A percentile compares a stretch with the other conserved stretches of the same genome.
Evolutionary conservation across 176 grass and related monocot species (phyloP).

Genomic region (Stipa capillata): DNA sequence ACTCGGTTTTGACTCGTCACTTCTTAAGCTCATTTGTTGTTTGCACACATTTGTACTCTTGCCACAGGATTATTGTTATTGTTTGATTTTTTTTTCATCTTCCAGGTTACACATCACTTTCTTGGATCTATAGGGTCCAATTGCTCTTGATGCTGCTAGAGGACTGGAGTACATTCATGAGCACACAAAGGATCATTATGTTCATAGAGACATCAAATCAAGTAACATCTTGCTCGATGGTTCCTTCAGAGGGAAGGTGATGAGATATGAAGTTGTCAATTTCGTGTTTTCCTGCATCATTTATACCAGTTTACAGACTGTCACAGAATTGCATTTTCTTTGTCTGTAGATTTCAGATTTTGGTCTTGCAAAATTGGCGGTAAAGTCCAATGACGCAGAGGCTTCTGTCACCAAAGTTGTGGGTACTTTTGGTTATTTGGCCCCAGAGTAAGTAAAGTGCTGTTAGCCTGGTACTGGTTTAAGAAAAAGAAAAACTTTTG

Average conservation of each 20-base stretch:
- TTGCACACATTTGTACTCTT: background rate
- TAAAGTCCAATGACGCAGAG: constrained; percentile 82
- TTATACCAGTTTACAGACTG: background rate
- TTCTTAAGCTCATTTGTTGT: background rate
- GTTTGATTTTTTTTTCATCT: constrained; percentile 1
- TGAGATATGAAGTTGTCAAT: background rate
- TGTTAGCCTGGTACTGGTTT: background rate
- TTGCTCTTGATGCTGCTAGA: constrained; percentile 82
- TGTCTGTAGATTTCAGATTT: constrained; percentile 82
- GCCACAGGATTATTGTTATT: background rate
- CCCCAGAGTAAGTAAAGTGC: constrained; percentile 72
- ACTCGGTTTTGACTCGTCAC: background rate
- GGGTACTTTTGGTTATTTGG: constrained; percentile 95
- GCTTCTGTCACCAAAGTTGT: constrained; percentile 96
- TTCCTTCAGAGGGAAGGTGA: constrained; percentile 92
- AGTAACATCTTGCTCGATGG: constrained; percentile 90
- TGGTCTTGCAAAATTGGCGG: constrained; percentile 94
- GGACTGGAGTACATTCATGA: constrained; percentile 94
- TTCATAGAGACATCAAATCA: constrained; percentile 93
- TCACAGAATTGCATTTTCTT: background rate
- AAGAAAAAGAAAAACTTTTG: background rate
- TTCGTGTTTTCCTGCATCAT: background rate
- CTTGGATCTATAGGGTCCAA: constrained; percentile 93
- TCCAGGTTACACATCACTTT: constrained; percentile 60
- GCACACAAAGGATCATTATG: constrained; percentile 92